Conservation (phyloP, 768 basidiomycete species). For the Clavulina sp. region DNA sequence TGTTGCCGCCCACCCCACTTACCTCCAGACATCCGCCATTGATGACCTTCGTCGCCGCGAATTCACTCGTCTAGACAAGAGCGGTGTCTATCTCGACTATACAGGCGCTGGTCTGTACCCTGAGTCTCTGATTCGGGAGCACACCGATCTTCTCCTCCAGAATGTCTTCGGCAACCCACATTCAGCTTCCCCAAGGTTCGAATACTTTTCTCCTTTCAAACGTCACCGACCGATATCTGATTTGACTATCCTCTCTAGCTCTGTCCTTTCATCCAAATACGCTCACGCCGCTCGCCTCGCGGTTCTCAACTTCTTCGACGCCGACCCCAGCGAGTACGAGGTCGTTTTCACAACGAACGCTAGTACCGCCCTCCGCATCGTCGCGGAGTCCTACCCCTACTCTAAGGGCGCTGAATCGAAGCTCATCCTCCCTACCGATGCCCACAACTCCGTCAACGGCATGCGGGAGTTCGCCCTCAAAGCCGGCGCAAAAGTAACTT, state of each 20-base stretch:
- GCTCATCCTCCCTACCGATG: constrained; percentile 56
- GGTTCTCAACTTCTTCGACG: constrained; percentile 61
- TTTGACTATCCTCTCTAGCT: constrained; percentile 26
- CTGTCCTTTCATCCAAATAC: constrained; percentile 46
- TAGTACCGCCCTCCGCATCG: constrained; percentile 58
- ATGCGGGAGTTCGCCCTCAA: constrained; percentile 4
- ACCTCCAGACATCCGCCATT: neutral
- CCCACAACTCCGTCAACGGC: constrained; percentile 27
- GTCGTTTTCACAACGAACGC: constrained; percentile 74
- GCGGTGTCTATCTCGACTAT: constrained; percentile 5
- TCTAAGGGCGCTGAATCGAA: constrained; percentile 26
- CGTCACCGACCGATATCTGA: too few species aligned
- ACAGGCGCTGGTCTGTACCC: constrained; percentile 9
- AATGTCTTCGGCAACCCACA: constrained; percentile 8
- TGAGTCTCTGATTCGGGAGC: constrained; percentile 5
- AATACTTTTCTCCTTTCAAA: too few species aligned
- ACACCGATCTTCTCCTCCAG: constrained; percentile 4
- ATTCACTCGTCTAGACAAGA: constrained; percentile 1
- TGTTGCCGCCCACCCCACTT: neutral
- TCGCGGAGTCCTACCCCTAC: constrained; percentile 70
- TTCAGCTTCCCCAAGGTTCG: neutral
- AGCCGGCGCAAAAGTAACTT: neutral
- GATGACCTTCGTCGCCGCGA: constrained; percentile 6
- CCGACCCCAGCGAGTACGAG: constrained; percentile 48
- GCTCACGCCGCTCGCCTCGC: constrained; percentile 53